phyloP scores from a whole-genome alignment of 495 filamentous ascomycete genomes.

The Trichoderma gamsii region DNA sequence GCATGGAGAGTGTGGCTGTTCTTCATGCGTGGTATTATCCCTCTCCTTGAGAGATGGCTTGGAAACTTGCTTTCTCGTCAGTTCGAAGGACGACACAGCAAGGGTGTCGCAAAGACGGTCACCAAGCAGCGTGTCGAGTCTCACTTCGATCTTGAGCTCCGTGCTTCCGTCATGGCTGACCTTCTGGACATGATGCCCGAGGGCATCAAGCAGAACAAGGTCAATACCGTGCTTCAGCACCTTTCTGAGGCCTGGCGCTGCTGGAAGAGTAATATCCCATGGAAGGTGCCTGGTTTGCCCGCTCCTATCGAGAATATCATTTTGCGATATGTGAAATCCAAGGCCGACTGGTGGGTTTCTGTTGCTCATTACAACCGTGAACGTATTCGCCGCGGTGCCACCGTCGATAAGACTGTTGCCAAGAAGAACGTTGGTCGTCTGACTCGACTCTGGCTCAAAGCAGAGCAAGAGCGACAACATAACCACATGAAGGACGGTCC shows the following conservation, averaged over 20 bases:
- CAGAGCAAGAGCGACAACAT: constrained; percentile 96
- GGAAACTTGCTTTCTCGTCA: constrained; percentile 95
- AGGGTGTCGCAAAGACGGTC: constrained; percentile 98
- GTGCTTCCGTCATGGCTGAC: constrained; percentile 97
- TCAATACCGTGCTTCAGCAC: constrained; percentile 97
- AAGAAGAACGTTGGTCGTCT: constrained; percentile 98
- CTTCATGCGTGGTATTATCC: constrained; percentile 98
- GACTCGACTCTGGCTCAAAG: constrained; percentile 94
- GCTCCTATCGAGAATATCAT: constrained; percentile 99
- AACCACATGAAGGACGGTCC: constrained; percentile 99
- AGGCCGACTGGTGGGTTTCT: constrained; percentile 99
- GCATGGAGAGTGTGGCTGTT: constrained; percentile 99
- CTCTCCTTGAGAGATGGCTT: constrained; percentile 93
- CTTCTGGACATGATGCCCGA: constrained; percentile 99
- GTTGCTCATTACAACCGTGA: constrained; percentile 98
- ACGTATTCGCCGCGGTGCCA: constrained; percentile 90
- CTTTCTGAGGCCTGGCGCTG: constrained; percentile 97
- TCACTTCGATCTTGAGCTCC: constrained; percentile 95
- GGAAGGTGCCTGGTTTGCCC: constrained; percentile 95
- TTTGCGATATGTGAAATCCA: constrained; percentile 94
- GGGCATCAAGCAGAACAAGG: constrained; percentile 98
- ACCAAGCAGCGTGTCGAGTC: constrained; percentile 99
- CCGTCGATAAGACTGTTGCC: constrained; percentile 97
- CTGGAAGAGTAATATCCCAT: constrained; percentile 99
- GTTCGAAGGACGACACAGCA: constrained; percentile 98